Conservation (phyloP, 495 filamentous ascomycete species). For the Aspergillus taichungensis region DNA sequence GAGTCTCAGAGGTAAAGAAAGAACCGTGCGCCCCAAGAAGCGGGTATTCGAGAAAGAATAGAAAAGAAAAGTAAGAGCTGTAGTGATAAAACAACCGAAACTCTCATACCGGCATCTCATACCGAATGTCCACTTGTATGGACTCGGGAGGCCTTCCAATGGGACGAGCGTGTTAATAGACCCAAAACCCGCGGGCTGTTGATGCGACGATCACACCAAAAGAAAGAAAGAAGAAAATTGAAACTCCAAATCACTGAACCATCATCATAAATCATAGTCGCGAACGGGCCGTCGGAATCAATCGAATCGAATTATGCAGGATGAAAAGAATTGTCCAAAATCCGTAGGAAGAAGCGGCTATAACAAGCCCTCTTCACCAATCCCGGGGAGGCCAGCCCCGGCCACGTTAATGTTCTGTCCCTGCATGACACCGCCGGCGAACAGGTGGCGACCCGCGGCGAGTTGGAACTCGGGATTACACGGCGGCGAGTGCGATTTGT, state of each 20-base stretch:
- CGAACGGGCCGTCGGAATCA: constrained; percentile 11
- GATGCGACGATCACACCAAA: constrained; percentile 15
- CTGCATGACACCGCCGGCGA: constrained; percentile 42
- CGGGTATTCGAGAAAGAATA: background rate
- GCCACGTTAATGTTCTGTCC: constrained; percentile 44
- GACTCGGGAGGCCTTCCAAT: background rate
- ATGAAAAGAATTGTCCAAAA: constrained; percentile 3
- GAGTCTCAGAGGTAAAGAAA: no score
- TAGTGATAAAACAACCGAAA: constrained; percentile 1
- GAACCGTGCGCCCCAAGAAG: background rate
- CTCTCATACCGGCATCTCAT: background rate
- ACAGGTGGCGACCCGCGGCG: constrained; percentile 30
- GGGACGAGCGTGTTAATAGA: constrained; percentile 8
- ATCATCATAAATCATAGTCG: constrained; percentile 19
- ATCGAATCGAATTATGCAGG: constrained; percentile 14
- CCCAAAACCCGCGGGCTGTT: constrained; percentile 7
- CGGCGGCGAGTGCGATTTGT: constrained; percentile 75
- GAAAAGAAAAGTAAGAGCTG: background rate
- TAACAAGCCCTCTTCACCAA: constrained; percentile 42
- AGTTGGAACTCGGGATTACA: constrained; percentile 50
- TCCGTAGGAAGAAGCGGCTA: constrained; percentile 11
- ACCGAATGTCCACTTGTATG: background rate
- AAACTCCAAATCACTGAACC: constrained; percentile 23
- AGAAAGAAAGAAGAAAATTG: background rate
- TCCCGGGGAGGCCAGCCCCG: constrained; percentile 43